Base-by-base conservation (phyloP, 331 rosid genomes). In the Dryas integrifolia region DNA sequence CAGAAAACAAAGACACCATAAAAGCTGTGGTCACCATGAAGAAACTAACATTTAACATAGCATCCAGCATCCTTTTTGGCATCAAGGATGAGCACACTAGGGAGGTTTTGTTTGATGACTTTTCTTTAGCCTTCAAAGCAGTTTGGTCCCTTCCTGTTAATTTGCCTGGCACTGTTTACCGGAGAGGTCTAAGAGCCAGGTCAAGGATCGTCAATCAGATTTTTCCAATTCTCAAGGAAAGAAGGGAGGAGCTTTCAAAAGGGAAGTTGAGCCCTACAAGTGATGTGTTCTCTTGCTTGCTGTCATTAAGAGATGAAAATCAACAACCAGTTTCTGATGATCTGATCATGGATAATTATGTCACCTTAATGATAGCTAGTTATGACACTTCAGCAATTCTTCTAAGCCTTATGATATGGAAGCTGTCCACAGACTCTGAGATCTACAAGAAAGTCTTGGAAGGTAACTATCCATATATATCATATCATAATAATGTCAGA, bases 301-400 rank as follows among this genome's bases (percentile, higher is more conserved):
- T 86, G 58, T 79, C 84, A 26, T 41, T 86, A 26, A 86, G 76
- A 72, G 90, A 83, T 76, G 87, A 86, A 79, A 76, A 81, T 73
- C 15, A 73, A 45, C 62, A 81, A 41, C 81, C 85, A 15, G 15
- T 83, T 9, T 12, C 63, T 5, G 84, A 86, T 66, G 82, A 78
- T 59, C 30, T 70, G 6, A 83, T 86, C 6, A 45, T 56, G 24
- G 90, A 81, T 69, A 83, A 83, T 58, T 76, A 72, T 79, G 67
- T 83, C 48, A 73, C 81, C 14, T 43, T 83, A 46, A 67, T 86
- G 76, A 66, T 83, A 38, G 90, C 87, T 4, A 73, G 87, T 46
- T 78, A 81, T 58, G 90, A 86, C 65, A 81, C 86, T 2, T 65
- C 77, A 64, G 87, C 86, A 30, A 86, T 76, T 67, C 90, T 86